Percentiles rank a stretch among this genome's conserved stretches.
phyloP scores from a whole-genome alignment of 2,329 filamentous ascomycete species.

The Xylariales sp. region DNA sequence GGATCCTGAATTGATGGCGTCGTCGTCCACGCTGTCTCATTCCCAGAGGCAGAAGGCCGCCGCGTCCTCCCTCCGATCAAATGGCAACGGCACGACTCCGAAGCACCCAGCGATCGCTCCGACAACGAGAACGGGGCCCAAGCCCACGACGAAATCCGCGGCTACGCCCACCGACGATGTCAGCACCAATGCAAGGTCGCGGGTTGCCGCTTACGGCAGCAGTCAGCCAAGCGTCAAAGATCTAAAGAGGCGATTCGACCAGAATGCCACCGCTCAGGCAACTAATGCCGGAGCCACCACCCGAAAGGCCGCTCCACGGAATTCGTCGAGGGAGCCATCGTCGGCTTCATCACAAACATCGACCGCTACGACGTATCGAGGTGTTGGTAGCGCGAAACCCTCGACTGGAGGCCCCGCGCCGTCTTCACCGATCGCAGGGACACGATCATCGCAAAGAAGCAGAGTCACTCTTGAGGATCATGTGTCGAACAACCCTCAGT shows the following conservation, averaged over 20 bases:
- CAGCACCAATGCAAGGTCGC: constrained; percentile 24
- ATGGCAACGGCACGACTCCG: constrained; percentile 44
- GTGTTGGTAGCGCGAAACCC: constrained; percentile 23
- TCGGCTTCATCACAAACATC: constrained; percentile 26
- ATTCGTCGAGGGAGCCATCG: constrained; percentile 28
- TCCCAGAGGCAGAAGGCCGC: constrained; percentile 37
- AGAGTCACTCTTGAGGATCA: constrained; percentile 47
- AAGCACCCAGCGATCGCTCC: constrained; percentile 40
- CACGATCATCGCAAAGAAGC: constrained; percentile 36
- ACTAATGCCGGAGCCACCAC: constrained; percentile 15
- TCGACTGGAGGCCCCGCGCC: constrained; percentile 22
- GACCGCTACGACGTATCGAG: constrained; percentile 28
- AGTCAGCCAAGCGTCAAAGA: constrained; percentile 72
- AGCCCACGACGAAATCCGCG: constrained; percentile 45
- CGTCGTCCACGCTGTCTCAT: constrained; percentile 21
- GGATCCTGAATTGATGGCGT: constrained; percentile 22
- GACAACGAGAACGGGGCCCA: constrained; percentile 32
- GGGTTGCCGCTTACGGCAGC: constrained; percentile 22
- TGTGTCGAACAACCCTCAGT: constrained; percentile 49
- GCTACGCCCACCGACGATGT: constrained; percentile 52
- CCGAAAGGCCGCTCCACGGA: constrained; percentile 25
- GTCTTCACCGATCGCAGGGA: constrained; percentile 16
- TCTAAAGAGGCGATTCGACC: constrained; percentile 74
- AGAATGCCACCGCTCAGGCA: constrained; percentile 35
- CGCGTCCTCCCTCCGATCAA: constrained; percentile 35